Conservation (phyloP, 2,329 filamentous ascomycete genomes). For the Penicillium sp. region DNA sequence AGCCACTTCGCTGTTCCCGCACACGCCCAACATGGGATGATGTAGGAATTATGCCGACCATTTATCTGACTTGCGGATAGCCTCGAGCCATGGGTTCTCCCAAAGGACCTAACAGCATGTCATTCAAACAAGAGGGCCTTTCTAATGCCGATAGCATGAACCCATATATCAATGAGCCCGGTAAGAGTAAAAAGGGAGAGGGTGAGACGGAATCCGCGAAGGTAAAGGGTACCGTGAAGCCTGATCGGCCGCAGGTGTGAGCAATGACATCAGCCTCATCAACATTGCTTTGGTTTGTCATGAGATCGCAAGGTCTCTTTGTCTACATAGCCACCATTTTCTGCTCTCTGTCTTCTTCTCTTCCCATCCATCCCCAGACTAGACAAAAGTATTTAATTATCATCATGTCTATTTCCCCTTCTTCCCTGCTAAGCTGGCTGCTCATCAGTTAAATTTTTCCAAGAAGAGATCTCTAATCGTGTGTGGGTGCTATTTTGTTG, state of each 20-base stretch:
- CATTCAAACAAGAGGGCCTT: conserved; percentile 54
- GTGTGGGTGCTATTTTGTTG: too few relatives aligned
- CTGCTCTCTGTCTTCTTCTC: too few relatives aligned
- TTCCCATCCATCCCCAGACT: too few relatives aligned
- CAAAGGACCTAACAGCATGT: conserved; percentile 32
- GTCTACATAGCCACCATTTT: too few relatives aligned
- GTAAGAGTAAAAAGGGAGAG: conserved; percentile 57
- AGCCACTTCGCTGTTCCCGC: neutral
- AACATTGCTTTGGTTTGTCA: too few relatives aligned
- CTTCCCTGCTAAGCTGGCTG: too few relatives aligned
- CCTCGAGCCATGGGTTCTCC: conserved; percentile 6
- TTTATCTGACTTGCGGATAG: neutral
- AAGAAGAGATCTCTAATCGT: too few relatives aligned
- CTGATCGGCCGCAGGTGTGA: conserved; percentile 25
- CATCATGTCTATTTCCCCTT: too few relatives aligned
- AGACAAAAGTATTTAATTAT: too few relatives aligned
- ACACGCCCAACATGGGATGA: neutral
- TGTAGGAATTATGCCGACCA: neutral
- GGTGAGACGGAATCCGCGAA: conserved; percentile 57
- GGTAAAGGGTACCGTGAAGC: conserved; percentile 49
- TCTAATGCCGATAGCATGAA: conserved; percentile 55
- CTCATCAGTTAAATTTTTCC: too few relatives aligned
- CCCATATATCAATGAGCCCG: conserved; percentile 44
- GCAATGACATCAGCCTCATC: neutral
- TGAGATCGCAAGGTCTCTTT: too few relatives aligned